phyloP scores from a whole-genome alignment of 139 green algal species.

The Desmodesmus armatus region DNA sequence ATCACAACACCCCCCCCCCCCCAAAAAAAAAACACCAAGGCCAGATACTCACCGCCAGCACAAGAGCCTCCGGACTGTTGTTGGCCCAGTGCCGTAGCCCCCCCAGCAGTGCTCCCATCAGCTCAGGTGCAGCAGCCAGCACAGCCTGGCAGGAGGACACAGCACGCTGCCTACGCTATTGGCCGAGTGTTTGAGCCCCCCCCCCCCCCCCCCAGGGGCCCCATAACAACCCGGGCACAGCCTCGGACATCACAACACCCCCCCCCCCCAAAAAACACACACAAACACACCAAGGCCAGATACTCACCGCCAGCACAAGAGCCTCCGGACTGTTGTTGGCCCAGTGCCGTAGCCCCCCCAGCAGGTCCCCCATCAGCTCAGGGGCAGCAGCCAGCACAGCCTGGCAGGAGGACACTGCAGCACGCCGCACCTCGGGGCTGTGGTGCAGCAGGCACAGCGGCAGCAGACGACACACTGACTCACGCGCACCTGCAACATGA shows the following conservation, averaged over 20 bases:
- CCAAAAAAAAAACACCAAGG: no score
- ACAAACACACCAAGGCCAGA: no score
- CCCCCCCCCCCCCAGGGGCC: no score
- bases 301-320: conserved; percentile 36
- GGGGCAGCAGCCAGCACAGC: neutral
- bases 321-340: conserved; percentile 11
- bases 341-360: conserved; percentile 38
- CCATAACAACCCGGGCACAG: no score
- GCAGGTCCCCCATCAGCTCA: conserved; percentile 11
- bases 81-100: conserved; percentile 31
- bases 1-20: no score
- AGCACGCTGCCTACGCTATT: no score
- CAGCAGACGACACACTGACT: conserved; percentile 2
- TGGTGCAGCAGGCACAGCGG: conserved; percentile 39
- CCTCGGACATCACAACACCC: no score
- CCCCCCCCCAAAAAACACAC: no score
- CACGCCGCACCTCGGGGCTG: neutral
- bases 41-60: conserved; percentile 31
- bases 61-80: neutral
- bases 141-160: neutral
- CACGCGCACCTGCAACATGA: neutral
- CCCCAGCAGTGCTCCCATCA: neutral
- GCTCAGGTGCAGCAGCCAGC: neutral
- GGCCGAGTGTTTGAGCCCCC: no score
- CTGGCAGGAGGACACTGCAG: neutral